These are phyloP conservation scores for Myxozyma melibiosi DNA, from an alignment of 805 yeast genomes.

Conservation along the genomic window DNA sequence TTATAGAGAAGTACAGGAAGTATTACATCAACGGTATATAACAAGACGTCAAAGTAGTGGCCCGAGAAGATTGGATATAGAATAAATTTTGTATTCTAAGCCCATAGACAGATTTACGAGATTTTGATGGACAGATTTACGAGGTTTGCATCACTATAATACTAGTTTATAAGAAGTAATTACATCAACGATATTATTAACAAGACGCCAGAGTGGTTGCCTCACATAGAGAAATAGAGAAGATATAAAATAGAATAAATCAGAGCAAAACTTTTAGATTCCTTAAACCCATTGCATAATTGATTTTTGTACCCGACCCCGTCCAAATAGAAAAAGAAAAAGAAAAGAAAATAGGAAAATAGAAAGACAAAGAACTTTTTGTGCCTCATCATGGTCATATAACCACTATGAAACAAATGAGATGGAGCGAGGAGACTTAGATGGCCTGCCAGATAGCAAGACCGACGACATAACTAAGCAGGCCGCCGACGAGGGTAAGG, in stretches of 20 bases:
- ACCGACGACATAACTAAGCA: slow-evolving; percentile 26
- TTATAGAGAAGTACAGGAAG: neutral
- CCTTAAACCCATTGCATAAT: too few relatives aligned
- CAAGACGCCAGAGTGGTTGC: too few relatives aligned
- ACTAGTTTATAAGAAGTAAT: too few relatives aligned
- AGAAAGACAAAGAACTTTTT: neutral
- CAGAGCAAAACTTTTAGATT: too few relatives aligned
- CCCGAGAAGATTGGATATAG: neutral
- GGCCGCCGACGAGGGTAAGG: slow-evolving; percentile 29
- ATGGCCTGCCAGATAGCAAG: slow-evolving; percentile 29
- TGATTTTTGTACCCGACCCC: too few relatives aligned
- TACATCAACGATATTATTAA: too few relatives aligned
- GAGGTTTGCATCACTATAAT: too few relatives aligned
- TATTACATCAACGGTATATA: neutral
- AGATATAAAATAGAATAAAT: too few relatives aligned
- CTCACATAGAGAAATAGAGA: too few relatives aligned
- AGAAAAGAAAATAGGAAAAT: neutral
- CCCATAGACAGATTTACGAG: too few relatives aligned
- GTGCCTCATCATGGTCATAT: neutral
- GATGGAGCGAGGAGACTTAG: neutral
- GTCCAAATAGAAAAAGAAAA: neutral
- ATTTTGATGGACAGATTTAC: too few relatives aligned
- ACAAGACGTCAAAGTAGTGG: neutral
- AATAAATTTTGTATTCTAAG: neutral
- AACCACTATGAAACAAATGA: neutral